Evolutionary conservation across 176 grass and related monocot genomes (phyloP).

Genomic region (Carex kokanica): DNA sequence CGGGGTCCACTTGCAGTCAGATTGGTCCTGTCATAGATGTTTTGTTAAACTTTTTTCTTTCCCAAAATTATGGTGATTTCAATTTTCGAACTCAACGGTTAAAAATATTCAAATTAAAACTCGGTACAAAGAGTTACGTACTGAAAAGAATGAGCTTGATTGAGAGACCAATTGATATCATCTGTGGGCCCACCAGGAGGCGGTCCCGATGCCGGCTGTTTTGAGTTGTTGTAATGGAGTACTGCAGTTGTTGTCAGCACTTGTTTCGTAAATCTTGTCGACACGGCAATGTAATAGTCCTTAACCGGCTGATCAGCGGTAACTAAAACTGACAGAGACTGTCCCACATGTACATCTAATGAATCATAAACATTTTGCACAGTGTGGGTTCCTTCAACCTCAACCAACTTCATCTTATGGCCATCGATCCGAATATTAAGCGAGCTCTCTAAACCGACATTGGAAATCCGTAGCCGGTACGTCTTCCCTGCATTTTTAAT

Average conservation of each 20-base stretch:
- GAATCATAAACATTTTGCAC: constrained; percentile 66
- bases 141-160: constrained; percentile 64
- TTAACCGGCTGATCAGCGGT: constrained; percentile 32
- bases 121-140: not conserved
- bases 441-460: constrained; percentile 59
- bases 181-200: not conserved
- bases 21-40: constrained; percentile 48
- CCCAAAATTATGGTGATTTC: not conserved
- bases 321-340: constrained; percentile 73
- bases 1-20: constrained; percentile 81
- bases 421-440: constrained; percentile 56
- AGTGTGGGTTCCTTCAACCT: constrained; percentile 85
- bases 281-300: constrained; percentile 59
- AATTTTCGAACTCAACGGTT: not conserved
- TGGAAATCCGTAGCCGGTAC: constrained; percentile 74
- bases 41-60: not conserved
- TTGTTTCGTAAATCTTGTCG: constrained; percentile 47
- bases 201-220: not conserved
- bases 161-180: constrained; percentile 42
- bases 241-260: constrained; percentile 41
- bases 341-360: constrained; percentile 67
- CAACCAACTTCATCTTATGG: constrained; percentile 65
- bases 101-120: not conserved
- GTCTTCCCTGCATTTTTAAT: constrained; percentile 46
- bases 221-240: constrained; percentile 48